A percentile compares a stretch with the other conserved stretches of the same genome.
These are phyloP conservation scores for Russula griseocarnosa DNA, from an alignment of 768 basidiomycete genomes.

Conservation along the genomic window DNA sequence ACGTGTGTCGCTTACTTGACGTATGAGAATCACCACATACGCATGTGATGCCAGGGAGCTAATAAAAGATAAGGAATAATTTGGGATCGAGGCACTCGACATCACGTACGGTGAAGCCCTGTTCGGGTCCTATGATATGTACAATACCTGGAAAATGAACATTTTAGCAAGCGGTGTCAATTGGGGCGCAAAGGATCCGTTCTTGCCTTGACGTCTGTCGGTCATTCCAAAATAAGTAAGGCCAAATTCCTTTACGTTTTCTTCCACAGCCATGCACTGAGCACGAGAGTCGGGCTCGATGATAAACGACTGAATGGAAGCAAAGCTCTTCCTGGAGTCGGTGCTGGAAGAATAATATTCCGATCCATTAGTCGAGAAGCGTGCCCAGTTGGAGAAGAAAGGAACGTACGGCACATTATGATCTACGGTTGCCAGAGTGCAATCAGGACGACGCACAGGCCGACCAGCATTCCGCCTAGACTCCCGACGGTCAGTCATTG, in stretches of 20 bases:
- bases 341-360: slow-evolving; percentile 38
- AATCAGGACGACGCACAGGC: slow-evolving; percentile 58
- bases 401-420: slow-evolving; percentile 49
- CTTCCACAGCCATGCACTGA: slow-evolving; percentile 56
- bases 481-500: background rate
- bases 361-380: slow-evolving; percentile 10
- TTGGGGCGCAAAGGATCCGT: background rate
- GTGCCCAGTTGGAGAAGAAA: background rate
- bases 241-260: slow-evolving; percentile 63
- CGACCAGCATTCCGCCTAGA: slow-evolving; percentile 48
- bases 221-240: slow-evolving; percentile 65
- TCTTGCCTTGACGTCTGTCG: slow-evolving; percentile 56
- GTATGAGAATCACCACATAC: slow-evolving; percentile 68
- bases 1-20: slow-evolving; percentile 41
- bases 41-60: slow-evolving; percentile 46
- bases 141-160: slow-evolving; percentile 40
- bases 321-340: slow-evolving; percentile 49
- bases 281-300: slow-evolving; percentile 54
- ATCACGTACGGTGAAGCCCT: slow-evolving; percentile 52
- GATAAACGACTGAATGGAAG: slow-evolving; percentile 47
- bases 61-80: background rate
- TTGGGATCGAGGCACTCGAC: background rate
- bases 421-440: slow-evolving; percentile 59
- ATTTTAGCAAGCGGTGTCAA: slow-evolving; percentile 4
- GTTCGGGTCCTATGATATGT: slow-evolving; percentile 63